A percentile compares a stretch with the other conserved stretches of the same genome.
Conservation (phyloP, 352 stramenopile genomes). For the Phytophthora cryptogea region DNA sequence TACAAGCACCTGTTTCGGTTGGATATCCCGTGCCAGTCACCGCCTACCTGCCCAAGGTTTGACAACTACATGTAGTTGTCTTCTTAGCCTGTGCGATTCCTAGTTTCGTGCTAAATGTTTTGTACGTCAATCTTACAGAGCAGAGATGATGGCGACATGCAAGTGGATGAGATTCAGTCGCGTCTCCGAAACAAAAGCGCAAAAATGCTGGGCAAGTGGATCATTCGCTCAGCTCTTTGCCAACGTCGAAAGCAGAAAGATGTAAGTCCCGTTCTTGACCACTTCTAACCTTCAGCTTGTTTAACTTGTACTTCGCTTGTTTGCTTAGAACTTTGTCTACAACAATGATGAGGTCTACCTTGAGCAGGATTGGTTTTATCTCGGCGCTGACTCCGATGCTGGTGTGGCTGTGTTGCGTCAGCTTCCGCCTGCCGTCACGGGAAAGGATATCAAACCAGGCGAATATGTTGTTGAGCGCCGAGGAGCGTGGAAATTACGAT, state of each 20-base stretch:
- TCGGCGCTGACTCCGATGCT: slow-evolving; percentile 68
- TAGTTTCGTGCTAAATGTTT: too few relatives aligned
- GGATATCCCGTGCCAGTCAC: slow-evolving; percentile 64
- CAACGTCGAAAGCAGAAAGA: slow-evolving; percentile 50
- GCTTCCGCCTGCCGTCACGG: slow-evolving; percentile 35
- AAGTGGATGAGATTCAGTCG: slow-evolving; percentile 82
- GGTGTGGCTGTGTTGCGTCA: slow-evolving; percentile 69
- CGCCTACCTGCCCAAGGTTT: slow-evolving; percentile 77
- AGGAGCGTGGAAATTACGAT: slow-evolving; percentile 63
- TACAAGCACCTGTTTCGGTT: slow-evolving; percentile 49
- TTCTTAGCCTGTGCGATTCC: too few relatives aligned
- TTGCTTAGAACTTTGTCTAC: slow-evolving; percentile 74
- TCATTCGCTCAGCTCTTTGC: slow-evolving; percentile 67
- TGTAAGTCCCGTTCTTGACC: slow-evolving; percentile 32
- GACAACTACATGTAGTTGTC: too few relatives aligned
- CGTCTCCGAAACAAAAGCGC: slow-evolving; percentile 76
- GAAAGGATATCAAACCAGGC: slow-evolving; percentile 49
- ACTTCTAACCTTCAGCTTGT: too few relatives aligned
- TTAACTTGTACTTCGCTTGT: background rate
- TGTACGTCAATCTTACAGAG: slow-evolving; percentile 31
- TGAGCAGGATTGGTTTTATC: slow-evolving; percentile 87
- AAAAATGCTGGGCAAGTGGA: slow-evolving; percentile 80
- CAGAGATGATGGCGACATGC: slow-evolving; percentile 69
- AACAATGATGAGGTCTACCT: slow-evolving; percentile 85
- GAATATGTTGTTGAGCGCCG: slow-evolving; percentile 77